Percentiles rank a stretch among this genome's conserved stretches.
Conservation (phyloP, 1,139 yeast species). For the Suhomyces wounanorum region DNA sequence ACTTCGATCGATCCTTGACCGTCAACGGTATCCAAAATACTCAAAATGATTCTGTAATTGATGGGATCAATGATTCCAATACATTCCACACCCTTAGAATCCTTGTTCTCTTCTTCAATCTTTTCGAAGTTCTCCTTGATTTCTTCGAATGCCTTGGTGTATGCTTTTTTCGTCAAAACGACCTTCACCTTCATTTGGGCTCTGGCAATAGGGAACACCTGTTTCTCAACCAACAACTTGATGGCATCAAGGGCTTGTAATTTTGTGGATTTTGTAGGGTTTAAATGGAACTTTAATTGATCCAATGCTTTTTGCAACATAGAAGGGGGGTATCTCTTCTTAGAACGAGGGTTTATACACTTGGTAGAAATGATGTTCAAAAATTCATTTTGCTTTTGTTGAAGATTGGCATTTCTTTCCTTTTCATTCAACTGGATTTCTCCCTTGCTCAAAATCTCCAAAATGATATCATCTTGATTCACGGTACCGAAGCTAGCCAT, state of each 20-base stretch:
- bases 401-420: conserved; percentile 77
- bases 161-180: conserved; percentile 51
- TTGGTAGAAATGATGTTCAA: conserved; percentile 83
- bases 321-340: conserved; percentile 90
- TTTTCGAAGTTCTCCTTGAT: conserved; percentile 53
- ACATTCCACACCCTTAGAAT: conserved; percentile 56
- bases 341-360: conserved; percentile 86
- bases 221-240: conserved; percentile 70
- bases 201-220: conserved; percentile 87
- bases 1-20: conserved; percentile 78
- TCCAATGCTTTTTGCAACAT: conserved; percentile 87
- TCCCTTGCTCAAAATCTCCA: conserved; percentile 83
- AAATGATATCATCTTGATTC: conserved; percentile 70
- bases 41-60: conserved; percentile 69
- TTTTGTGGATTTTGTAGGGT: conserved; percentile 79
- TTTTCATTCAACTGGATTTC: conserved; percentile 94
- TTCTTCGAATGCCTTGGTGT: conserved; percentile 44
- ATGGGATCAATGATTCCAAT: conserved; percentile 87
- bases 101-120: conserved; percentile 54
- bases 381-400: conserved; percentile 80
- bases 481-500: conserved; percentile 73
- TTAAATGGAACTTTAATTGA: conserved; percentile 79
- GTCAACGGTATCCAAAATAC: conserved; percentile 57
- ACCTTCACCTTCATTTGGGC: conserved; percentile 89
- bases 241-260: conserved; percentile 92